Evolutionary conservation across 148 eudicot species (phyloP).

Genomic region (Chenopodium quinoa): DNA sequence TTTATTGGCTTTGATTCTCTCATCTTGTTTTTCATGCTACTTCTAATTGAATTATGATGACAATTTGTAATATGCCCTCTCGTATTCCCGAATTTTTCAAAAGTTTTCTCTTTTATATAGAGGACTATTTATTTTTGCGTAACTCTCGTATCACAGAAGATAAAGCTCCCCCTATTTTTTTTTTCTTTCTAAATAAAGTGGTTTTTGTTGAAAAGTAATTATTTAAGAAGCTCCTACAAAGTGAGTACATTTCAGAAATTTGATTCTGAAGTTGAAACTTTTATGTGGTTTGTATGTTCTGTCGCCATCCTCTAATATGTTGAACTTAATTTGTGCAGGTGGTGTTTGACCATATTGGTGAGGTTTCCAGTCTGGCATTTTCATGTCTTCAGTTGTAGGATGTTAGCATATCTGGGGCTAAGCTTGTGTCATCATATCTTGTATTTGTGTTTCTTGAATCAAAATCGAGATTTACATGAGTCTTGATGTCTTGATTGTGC

Average conservation of each 20-base stretch:
- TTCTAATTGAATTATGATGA: too few species aligned
- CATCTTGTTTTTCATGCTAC: too few species aligned
- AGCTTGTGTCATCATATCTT: constrained; percentile 14
- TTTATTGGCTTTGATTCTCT: too few species aligned
- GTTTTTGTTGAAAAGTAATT: too few species aligned
- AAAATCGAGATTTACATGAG: neutral
- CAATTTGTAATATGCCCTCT: too few species aligned
- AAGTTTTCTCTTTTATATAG: too few species aligned
- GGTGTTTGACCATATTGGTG: constrained; percentile 96
- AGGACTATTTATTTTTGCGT: too few species aligned
- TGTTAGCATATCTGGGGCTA: neutral
- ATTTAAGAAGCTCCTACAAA: neutral
- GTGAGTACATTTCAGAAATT: neutral
- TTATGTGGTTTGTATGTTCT: neutral
- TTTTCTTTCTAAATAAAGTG: too few species aligned
- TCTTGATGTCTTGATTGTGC: constrained; percentile 14
- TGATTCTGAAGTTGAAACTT: neutral
- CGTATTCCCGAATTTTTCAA: too few species aligned
- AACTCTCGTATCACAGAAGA: too few species aligned
- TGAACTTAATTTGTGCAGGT: constrained; percentile 59
- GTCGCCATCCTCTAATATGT: constrained; percentile 20
- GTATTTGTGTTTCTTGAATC: neutral
- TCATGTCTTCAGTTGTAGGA: neutral
- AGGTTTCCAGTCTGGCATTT: constrained; percentile 35
- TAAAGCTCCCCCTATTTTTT: too few species aligned